phyloP scores from a whole-genome alignment of 78 protist species.

The Planoprotostelium fungivorum region DNA sequence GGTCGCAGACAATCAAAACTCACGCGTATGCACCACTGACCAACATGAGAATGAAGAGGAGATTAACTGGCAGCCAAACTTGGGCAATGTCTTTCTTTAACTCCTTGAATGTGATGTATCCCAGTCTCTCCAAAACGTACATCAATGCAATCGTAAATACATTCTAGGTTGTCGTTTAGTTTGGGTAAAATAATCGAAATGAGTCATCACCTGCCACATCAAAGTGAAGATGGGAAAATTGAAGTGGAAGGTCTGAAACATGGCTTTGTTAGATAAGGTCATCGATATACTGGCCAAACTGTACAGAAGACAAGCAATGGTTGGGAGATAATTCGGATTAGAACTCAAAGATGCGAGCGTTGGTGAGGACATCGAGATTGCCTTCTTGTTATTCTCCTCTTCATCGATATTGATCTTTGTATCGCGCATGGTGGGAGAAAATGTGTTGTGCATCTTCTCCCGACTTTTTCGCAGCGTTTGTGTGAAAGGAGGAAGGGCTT shows the following conservation, averaged over 20 bases:
- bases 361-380: no score
- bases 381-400: no score
- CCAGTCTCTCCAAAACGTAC: background rate
- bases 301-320: background rate
- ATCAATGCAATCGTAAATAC: background rate
- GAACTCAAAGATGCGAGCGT: no score
- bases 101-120: background rate
- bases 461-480: no score
- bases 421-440: no score
- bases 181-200: no score
- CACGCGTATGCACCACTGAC: background rate
- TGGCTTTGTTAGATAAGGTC: background rate
- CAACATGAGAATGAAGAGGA: background rate
- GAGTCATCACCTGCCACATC: background rate
- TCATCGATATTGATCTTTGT: no score
- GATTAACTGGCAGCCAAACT: background rate
- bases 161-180: background rate
- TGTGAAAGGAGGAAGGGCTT: no score
- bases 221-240: background rate
- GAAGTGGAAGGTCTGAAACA: background rate
- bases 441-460: no score
- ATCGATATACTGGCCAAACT: background rate
- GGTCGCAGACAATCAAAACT: background rate
- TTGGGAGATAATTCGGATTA: background rate
- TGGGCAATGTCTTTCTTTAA: background rate